A percentile compares a stretch with the other conserved stretches of the same genome.
Conservation (phyloP, 306 rosid genomes). For the Fagus sylvatica region DNA sequence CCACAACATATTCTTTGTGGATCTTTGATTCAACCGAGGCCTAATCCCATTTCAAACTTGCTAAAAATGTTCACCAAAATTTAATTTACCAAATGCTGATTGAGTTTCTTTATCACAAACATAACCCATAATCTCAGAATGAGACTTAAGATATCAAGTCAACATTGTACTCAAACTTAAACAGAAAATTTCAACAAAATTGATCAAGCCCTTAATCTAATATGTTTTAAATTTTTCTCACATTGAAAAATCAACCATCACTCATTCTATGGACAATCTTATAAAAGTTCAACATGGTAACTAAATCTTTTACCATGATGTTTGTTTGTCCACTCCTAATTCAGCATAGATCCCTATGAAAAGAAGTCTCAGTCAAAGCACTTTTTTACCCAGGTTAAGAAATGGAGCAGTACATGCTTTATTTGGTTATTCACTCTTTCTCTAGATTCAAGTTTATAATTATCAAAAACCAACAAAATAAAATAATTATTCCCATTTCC, state of each 20-base stretch:
- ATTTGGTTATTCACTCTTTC: neutral
- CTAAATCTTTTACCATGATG: neutral
- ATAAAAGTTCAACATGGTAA: neutral
- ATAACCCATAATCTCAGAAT: neutral
- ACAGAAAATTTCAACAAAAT: neutral
- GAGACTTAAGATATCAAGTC: neutral
- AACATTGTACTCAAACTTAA: neutral
- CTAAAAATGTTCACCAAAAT: neutral
- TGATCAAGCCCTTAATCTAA: too few relatives aligned
- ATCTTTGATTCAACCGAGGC: neutral
- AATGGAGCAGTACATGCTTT: neutral
- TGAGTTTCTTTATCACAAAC: neutral
- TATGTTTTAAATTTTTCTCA: neutral
- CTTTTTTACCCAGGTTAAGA: neutral
- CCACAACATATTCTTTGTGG: neutral
- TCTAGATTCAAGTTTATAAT: neutral
- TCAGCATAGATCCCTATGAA: neutral
- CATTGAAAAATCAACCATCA: neutral
- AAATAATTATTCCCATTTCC: neutral
- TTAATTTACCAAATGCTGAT: neutral
- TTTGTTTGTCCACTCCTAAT: neutral
- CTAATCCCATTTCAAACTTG: neutral
- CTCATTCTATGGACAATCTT: neutral
- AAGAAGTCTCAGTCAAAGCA: neutral
- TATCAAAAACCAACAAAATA: neutral